Conservation (phyloP, 768 basidiomycete genomes). For the Xanthoconium stramineum region DNA sequence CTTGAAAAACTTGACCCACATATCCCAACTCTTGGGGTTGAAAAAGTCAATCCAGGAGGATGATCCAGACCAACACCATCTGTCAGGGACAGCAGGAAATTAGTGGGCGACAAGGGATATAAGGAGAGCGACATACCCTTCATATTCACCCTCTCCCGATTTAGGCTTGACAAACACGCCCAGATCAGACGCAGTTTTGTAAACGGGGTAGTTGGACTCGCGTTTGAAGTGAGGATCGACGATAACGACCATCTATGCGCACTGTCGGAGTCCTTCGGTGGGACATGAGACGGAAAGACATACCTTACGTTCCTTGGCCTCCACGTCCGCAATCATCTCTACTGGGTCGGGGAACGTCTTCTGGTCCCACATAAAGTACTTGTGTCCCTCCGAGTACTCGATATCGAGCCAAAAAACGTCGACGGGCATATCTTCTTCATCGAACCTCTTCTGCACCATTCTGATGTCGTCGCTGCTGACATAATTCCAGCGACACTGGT, state of each 20-base stretch:
- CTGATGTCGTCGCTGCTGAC: constrained; percentile 85
- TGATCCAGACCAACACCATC: constrained; percentile 97
- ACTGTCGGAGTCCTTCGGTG: not conserved
- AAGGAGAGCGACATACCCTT: constrained; percentile 47
- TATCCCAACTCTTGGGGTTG: constrained; percentile 83
- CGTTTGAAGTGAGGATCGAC: constrained; percentile 96
- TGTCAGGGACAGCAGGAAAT: not conserved
- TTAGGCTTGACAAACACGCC: constrained; percentile 78
- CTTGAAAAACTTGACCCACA: constrained; percentile 89
- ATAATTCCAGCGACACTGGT: constrained; percentile 99
- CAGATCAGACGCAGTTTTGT: constrained; percentile 79
- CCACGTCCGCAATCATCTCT: constrained; percentile 89
- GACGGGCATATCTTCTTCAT: constrained; percentile 91
- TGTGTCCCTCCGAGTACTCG: constrained; percentile 89
- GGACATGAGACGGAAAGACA: not conserved
- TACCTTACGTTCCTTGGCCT: constrained; percentile 82
- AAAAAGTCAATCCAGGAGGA: constrained; percentile 98
- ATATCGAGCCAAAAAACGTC: constrained; percentile 98
- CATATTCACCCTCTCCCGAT: constrained; percentile 80
- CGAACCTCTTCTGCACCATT: constrained; percentile 81
- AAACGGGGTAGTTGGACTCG: constrained; percentile 72
- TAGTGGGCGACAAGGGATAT: not conserved
- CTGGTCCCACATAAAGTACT: constrained; percentile 96
- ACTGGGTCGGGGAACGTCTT: constrained; percentile 93
- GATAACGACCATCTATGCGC: constrained; percentile 89